Evolutionary conservation across 2,329 filamentous ascomycete species (phyloP), one percentile per base, ranked within the genome.

Genomic region (Chaetomiaceae sp.): DNA sequence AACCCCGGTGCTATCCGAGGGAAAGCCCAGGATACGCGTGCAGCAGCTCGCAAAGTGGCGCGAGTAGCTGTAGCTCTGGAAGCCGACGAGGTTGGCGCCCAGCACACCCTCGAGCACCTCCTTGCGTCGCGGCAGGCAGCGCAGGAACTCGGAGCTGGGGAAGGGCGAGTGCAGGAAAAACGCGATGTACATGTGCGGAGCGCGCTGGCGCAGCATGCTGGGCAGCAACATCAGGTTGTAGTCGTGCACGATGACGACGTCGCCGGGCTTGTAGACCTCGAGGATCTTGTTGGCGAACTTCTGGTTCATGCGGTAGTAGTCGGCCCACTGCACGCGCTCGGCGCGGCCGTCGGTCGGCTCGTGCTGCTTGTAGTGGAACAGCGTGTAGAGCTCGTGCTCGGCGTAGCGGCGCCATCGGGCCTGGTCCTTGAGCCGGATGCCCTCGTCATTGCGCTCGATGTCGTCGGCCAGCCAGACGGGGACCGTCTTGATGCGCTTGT

Each of bases 341-440:
- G 81, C 81, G 56, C 86, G 81, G 29, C 89, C 89, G 63, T 96
- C 87, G 11, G 83, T 87, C 1, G 91, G 88, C 63, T 90, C 88
- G 61, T 95, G 87, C 61, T 93, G 88, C 69, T 95, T 95, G 74
- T 97, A 97, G 68, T 97, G 91, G 63, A 96, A 89, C 9, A 96
- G 76, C 1, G 88, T 89, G 69, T 95, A 96, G 22, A 97, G 74
- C 58, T 95, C 87, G 61, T 90, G 83, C 69, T 96, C 89, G 14
- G 90, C 88, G 65, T 93, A 97, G 33, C 86, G 79, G 53, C 89
- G 79, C 91, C 93, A 97, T 54, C 89, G 76, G 26, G 75, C 74
- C 69, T 96, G 90, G 58, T 95, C 86, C 57, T 84, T 86, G 54
- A 97, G 72, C 30, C 78, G 72, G 42, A 90, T 78, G 32, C 88